A percentile compares a stretch with the other conserved stretches of the same genome.
phyloP scores from a whole-genome alignment of 1,284 basidiomycete genomes.

The Heterobasidion occidentale region DNA sequence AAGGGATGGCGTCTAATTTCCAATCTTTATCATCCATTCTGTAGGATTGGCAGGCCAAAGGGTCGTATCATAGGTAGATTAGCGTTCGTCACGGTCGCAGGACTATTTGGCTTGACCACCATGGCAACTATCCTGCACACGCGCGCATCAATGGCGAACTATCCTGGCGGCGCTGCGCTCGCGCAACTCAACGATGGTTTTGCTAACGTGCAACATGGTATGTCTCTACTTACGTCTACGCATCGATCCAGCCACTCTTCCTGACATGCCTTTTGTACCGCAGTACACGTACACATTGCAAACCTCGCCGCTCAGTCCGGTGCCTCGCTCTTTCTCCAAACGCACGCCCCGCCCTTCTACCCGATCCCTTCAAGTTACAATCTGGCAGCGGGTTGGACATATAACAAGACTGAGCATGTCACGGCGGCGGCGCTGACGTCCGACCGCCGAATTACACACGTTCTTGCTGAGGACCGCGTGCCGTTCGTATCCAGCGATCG shows the following conservation, averaged over 20 bases:
- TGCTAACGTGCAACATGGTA: slow-evolving; percentile 26
- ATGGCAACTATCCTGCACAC: slow-evolving; percentile 45
- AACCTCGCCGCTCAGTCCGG: slow-evolving; percentile 88
- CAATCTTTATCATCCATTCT: no score
- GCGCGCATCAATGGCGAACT: slow-evolving; percentile 67
- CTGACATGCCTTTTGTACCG: background rate
- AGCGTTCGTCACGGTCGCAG: slow-evolving; percentile 32
- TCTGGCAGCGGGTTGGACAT: slow-evolving; percentile 41
- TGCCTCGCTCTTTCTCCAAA: slow-evolving; percentile 82
- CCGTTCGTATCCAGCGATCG: slow-evolving; percentile 8
- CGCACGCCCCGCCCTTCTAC: slow-evolving; percentile 47
- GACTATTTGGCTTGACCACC: slow-evolving; percentile 45
- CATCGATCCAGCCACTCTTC: background rate
- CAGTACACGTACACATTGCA: slow-evolving; percentile 68
- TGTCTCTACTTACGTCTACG: slow-evolving; percentile 1
- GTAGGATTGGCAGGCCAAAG: slow-evolving; percentile 40
- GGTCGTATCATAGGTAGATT: slow-evolving; percentile 35
- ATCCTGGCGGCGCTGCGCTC: slow-evolving; percentile 85
- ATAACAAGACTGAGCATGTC: slow-evolving; percentile 74
- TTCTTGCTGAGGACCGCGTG: slow-evolving; percentile 38
- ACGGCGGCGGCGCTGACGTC: slow-evolving; percentile 32
- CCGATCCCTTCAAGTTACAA: slow-evolving; percentile 10
- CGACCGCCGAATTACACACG: slow-evolving; percentile 43
- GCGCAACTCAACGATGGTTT: slow-evolving; percentile 48
- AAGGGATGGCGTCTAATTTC: background rate